Conservation (phyloP, 805 yeast genomes). For the Blastobotrys parvus region DNA sequence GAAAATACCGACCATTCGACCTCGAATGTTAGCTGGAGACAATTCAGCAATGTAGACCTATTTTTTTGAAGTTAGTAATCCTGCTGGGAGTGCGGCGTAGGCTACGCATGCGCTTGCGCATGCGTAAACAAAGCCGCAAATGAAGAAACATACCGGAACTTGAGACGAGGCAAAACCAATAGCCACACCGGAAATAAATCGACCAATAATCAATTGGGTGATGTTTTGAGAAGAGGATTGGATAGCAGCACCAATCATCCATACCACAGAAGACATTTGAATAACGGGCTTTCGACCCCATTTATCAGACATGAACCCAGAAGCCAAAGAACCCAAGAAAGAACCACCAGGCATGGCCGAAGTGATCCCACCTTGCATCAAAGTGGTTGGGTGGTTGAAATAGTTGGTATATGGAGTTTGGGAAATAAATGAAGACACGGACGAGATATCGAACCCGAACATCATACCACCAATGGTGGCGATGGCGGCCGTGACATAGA, state of each 20-base stretch:
- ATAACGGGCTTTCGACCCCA: slow-evolving; percentile 51
- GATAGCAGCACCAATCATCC: slow-evolving; percentile 54
- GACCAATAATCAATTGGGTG: slow-evolving; percentile 42
- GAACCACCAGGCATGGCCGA: slow-evolving; percentile 77
- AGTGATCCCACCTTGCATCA: slow-evolving; percentile 63
- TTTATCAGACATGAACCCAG: slow-evolving; percentile 42
- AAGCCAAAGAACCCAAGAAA: slow-evolving; percentile 51
- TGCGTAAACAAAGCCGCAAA: too few relatives aligned
- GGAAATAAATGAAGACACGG: slow-evolving; percentile 59
- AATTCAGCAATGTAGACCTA: slow-evolving; percentile 44
- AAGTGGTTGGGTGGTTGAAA: slow-evolving; percentile 47
- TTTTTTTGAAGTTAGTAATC: neutral
- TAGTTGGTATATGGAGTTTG: slow-evolving; percentile 40
- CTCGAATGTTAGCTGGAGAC: slow-evolving; percentile 51
- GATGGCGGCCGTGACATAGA: slow-evolving; percentile 44
- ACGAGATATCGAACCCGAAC: slow-evolving; percentile 72
- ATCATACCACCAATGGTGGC: slow-evolving; percentile 62
- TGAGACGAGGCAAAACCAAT: slow-evolving; percentile 58
- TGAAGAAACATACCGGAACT: slow-evolving; percentile 52
- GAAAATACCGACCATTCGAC: slow-evolving; percentile 49
- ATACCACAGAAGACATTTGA: slow-evolving; percentile 42
- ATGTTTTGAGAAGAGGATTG: slow-evolving; percentile 39
- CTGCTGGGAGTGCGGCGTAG: neutral
- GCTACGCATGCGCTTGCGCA: too few relatives aligned
- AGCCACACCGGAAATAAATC: slow-evolving; percentile 54